Evolutionary conservation across 306 rosid genomes (phyloP).

Genomic region (Astragalus glycyphyllos): DNA sequence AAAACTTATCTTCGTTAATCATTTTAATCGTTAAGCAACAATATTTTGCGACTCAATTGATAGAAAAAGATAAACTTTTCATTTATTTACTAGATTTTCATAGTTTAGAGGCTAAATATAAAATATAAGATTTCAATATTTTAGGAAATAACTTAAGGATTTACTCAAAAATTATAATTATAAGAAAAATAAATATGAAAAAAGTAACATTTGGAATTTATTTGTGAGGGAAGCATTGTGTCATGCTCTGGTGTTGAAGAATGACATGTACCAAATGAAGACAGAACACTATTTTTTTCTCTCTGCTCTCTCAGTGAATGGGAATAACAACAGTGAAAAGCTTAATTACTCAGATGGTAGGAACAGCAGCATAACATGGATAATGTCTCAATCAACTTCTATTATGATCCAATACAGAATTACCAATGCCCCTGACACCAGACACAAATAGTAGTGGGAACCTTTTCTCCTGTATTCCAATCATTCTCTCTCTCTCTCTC

Average conservation of each 20-base stretch:
- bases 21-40: too few species aligned
- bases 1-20: too few species aligned
- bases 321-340: slow-evolving; percentile 40
- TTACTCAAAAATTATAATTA: background rate
- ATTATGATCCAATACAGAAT: slow-evolving; percentile 41
- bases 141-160: too few species aligned
- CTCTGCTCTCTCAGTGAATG: slow-evolving; percentile 12
- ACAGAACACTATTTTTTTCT: slow-evolving; percentile 24
- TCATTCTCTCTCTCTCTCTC: slow-evolving; percentile 31
- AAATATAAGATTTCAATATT: background rate
- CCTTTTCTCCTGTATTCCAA: slow-evolving; percentile 36
- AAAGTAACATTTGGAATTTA: slow-evolving; percentile 9
- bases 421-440: slow-evolving; percentile 27
- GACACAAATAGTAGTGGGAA: slow-evolving; percentile 42
- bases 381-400: slow-evolving; percentile 55
- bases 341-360: slow-evolving; percentile 41
- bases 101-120: too few species aligned
- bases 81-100: too few species aligned
- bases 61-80: too few species aligned
- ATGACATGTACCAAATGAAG: slow-evolving; percentile 33
- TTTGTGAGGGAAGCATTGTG: slow-evolving; percentile 49
- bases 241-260: slow-evolving; percentile 39
- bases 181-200: background rate
- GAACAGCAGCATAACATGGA: slow-evolving; percentile 42
- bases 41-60: too few species aligned